Evolutionary conservation across 371 early-diverging fungal species (phyloP).

Genomic region (Syncephalastrum racemosum): DNA sequence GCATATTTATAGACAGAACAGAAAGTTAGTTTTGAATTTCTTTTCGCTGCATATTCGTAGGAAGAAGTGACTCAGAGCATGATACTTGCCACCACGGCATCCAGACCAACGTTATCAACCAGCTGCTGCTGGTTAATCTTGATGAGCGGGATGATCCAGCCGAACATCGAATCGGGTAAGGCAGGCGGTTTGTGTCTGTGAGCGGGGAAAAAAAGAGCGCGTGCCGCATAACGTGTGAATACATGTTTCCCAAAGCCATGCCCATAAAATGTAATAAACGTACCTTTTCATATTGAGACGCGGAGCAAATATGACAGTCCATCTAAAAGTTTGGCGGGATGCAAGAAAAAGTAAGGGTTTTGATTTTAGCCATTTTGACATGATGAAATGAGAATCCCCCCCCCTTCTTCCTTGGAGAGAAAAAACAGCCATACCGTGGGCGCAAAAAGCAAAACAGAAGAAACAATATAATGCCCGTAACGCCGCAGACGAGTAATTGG

Average conservation of each 20-base stretch:
- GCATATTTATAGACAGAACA: constrained; percentile 4
- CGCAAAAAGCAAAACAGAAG: constrained; percentile 55
- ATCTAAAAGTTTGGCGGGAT: constrained; percentile 16
- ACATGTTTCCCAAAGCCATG: neutral
- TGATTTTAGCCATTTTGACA: no score
- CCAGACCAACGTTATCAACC: constrained; percentile 61
- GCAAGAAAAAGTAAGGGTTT: neutral
- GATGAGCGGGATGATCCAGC: constrained; percentile 61
- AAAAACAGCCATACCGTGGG: constrained; percentile 30
- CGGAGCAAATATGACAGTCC: constrained; percentile 57
- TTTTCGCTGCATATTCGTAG: constrained; percentile 5
- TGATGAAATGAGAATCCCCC: no score
- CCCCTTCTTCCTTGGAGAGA: neutral
- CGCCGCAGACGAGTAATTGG: constrained; percentile 46
- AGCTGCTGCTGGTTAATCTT: constrained; percentile 51
- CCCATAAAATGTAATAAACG: neutral
- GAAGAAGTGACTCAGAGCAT: no score
- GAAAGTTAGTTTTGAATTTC: neutral
- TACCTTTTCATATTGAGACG: constrained; percentile 58
- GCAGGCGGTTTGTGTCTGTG: constrained; percentile 55
- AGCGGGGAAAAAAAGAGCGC: no score
- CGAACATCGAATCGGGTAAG: constrained; percentile 54
- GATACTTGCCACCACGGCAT: constrained; percentile 58
- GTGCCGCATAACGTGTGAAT: no score
- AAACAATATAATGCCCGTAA: constrained; percentile 43